phyloP scores from a whole-genome alignment of 768 basidiomycete genomes.

The Rhodotorula kratochvilovae region DNA sequence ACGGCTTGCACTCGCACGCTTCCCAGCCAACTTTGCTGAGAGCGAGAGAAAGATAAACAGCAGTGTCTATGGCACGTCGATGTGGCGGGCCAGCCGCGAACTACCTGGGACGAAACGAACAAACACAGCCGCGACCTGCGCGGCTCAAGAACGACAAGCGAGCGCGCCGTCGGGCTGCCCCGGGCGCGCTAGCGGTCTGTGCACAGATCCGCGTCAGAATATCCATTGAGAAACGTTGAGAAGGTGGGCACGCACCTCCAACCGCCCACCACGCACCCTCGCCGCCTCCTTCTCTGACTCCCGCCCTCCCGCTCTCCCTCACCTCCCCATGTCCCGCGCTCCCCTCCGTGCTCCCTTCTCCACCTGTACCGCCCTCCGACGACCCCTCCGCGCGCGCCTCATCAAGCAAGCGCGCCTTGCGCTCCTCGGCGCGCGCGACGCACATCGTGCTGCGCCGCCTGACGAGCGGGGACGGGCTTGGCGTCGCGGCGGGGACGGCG shows the following conservation, averaged over 20 bases:
- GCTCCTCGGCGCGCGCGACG: background rate
- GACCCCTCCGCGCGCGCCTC: background rate
- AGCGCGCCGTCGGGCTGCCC: background rate
- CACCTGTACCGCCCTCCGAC: background rate
- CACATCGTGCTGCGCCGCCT: background rate
- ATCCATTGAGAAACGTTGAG: background rate
- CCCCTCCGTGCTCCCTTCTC: background rate
- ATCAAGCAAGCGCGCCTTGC: background rate
- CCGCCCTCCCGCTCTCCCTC: background rate
- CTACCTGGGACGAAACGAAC: no score
- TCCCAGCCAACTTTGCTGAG: no score
- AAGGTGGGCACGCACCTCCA: background rate
- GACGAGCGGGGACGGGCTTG: background rate
- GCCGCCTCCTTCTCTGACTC: background rate
- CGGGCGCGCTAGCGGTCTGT: background rate
- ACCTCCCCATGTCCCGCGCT: background rate
- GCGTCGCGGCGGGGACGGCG: background rate
- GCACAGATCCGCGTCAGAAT: background rate
- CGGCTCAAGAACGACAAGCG: background rate
- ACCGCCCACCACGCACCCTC: background rate
- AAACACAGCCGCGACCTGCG: no score
- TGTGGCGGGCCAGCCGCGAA: no score
- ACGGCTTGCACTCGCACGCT: no score
- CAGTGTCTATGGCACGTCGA: no score
- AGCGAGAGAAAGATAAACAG: no score